phyloP scores from a whole-genome alignment of 1,284 basidiomycete species.

The Cystobasidium pallidum region DNA sequence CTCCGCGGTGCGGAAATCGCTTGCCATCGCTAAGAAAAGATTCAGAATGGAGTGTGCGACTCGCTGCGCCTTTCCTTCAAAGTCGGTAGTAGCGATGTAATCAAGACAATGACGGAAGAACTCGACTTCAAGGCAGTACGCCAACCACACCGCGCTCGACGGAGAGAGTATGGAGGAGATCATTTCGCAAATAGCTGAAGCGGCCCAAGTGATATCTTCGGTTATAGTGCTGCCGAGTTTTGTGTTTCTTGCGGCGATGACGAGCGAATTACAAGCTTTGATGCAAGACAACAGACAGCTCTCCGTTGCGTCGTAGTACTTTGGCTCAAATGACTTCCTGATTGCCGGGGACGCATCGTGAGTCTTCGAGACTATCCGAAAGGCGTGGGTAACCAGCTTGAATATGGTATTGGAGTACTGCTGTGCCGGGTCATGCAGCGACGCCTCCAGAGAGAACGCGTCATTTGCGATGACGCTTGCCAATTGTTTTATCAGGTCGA shows the following conservation, averaged over 20 bases:
- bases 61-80: slow-evolving; percentile 21
- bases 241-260: not conserved
- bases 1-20: slow-evolving; percentile 75
- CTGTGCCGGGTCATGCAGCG: not conserved
- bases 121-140: slow-evolving; percentile 77
- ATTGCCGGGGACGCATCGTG: not conserved
- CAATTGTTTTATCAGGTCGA: not conserved
- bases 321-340: slow-evolving; percentile 55
- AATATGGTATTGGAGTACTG: not conserved
- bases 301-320: not conserved
- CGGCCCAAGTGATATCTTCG: not conserved
- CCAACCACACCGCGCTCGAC: slow-evolving; percentile 75
- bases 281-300: not conserved
- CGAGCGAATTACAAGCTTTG: not conserved
- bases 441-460: not conserved
- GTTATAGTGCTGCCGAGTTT: not conserved
- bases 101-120: slow-evolving; percentile 76
- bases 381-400: slow-evolving; percentile 1
- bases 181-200: slow-evolving; percentile 56
- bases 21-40: slow-evolving; percentile 84
- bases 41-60: slow-evolving; percentile 70
- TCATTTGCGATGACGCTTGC: not conserved
- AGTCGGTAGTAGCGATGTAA: slow-evolving; percentile 64
- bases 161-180: slow-evolving; percentile 66
- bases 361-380: not conserved